A percentile compares a stretch with the other conserved stretches of the same genome.
Conservation (phyloP, 23 red algal species). For the Gracilariopsis chorda region DNA sequence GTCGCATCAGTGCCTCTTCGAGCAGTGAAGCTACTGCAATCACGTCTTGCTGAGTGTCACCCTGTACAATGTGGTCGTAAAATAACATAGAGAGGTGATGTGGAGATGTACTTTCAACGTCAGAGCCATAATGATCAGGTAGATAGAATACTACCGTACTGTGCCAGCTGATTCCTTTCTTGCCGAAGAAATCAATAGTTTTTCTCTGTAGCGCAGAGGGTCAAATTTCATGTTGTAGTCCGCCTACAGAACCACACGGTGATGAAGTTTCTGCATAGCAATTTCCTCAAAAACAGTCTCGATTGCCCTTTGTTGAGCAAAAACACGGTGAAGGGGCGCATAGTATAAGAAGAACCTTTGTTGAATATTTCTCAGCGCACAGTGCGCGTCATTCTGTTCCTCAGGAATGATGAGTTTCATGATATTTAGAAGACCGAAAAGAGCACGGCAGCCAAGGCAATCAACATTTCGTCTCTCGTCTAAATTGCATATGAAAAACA, state of each 20-base stretch:
- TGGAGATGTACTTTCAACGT: neutral
- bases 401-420: neutral
- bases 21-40: neutral
- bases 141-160: slow-evolving; percentile 11
- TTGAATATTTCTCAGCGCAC: neutral
- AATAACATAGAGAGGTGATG: slow-evolving; percentile 3
- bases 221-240: slow-evolving; percentile 57
- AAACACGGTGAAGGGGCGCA: neutral
- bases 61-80: slow-evolving; percentile 39
- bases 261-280: neutral
- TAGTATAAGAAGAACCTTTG: neutral
- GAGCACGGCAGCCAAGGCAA: neutral
- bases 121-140: neutral
- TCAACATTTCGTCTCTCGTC: neutral
- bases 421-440: neutral
- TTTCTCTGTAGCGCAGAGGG: neutral
- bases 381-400: neutral
- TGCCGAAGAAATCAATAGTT: slow-evolving; percentile 27
- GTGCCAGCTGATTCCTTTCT: slow-evolving; percentile 33
- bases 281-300: neutral
- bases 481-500: neutral
- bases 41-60: neutral
- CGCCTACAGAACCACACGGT: neutral
- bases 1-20: slow-evolving; percentile 12
- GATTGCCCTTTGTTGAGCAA: neutral